These are phyloP conservation scores for Cucurbita ficifolia DNA, from an alignment of 306 rosid species.

Conservation along the genomic window DNA sequence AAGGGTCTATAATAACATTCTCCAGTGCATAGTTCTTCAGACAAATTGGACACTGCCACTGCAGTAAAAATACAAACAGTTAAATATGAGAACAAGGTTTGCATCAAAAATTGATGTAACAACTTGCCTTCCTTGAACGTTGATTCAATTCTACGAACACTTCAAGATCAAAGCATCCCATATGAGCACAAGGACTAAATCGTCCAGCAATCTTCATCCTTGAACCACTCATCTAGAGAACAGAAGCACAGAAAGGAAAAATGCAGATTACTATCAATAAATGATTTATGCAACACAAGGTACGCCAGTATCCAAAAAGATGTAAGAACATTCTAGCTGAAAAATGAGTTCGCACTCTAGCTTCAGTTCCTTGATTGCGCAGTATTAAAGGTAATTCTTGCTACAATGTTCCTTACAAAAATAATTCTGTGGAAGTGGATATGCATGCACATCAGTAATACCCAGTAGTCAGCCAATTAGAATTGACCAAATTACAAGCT, in stretches of 20 bases:
- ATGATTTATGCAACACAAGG: constrained; percentile 3
- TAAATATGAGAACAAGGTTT: constrained; percentile 7
- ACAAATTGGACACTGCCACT: constrained; percentile 99
- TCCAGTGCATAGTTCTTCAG: constrained; percentile 83
- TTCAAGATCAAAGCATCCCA: constrained; percentile 97
- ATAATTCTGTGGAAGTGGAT: too few relatives aligned
- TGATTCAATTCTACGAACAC: constrained; percentile 93
- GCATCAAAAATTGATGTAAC: constrained; percentile 5
- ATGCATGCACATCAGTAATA: too few relatives aligned
- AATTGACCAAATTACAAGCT: too few relatives aligned
- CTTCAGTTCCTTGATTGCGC: neutral
- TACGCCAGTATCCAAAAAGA: neutral
- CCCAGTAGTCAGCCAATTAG: too few relatives aligned
- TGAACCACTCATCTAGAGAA: constrained; percentile 85
- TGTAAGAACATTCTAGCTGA: neutral
- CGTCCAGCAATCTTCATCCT: constrained; percentile 98
- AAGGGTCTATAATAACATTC: constrained; percentile 76
- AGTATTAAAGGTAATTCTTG: neutral
- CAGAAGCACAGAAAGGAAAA: constrained; percentile 10
- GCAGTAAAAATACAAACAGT: constrained; percentile 37
- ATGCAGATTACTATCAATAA: constrained; percentile 3
- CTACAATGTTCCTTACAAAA: too few relatives aligned
- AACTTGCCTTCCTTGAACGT: constrained; percentile 80
- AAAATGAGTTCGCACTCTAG: neutral
- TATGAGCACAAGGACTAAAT: constrained; percentile 87